Evolutionary conservation across 345 rosid species (phyloP), one percentile per base, ranked within the genome.

Genomic region (Pistacia vera): DNA sequence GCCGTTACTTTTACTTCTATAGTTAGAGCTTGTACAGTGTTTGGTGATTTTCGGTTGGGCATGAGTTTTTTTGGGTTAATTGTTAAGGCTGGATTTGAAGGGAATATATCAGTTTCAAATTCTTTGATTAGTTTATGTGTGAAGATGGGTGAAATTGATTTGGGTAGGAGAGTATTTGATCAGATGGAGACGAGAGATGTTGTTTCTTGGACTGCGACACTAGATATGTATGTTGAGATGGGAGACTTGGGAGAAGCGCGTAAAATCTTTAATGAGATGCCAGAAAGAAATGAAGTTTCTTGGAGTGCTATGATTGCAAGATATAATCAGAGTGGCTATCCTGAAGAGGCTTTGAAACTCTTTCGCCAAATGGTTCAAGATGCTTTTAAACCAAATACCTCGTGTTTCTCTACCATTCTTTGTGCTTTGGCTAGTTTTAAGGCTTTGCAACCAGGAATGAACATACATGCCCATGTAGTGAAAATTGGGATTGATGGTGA

Each of bases 261-360:
- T 62, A 83, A 86, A 76, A 74, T 88, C 72, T 90, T 88, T 63
- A 71, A 85, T 36, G 79, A 72, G 74, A 90, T 88, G 91, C 90
- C 88, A 0, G 82, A 81, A 73, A 82, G 90, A 76, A 90, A 90
- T 68, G 89, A 83, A 79, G 85, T 88, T 70, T 83, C 93, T 51
- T 88, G 93, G 91, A 86, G 89, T 61, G 80, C 79, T 5, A 86
- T 90, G 85, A 88, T 88, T 58, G 82, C 93, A 5, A 85, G 93
- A 79, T 88, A 85, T 63, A 75, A 80, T 83, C 93, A 90, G 65
- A 81, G 74, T 66, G 90, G 89, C 49, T 79, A 78, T 80, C 80
- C 77, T 9, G 77, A 82, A 70, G 91, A 88, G 75, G 86, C 91
- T 10, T 33, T 83, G 72, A 65, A 67, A 58, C 86, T 88, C 60